Percentiles rank a stretch among this genome's conserved stretches.
Evolutionary conservation across 768 basidiomycete genomes (phyloP).

Genomic region (Calocybe gangraenosa): DNA sequence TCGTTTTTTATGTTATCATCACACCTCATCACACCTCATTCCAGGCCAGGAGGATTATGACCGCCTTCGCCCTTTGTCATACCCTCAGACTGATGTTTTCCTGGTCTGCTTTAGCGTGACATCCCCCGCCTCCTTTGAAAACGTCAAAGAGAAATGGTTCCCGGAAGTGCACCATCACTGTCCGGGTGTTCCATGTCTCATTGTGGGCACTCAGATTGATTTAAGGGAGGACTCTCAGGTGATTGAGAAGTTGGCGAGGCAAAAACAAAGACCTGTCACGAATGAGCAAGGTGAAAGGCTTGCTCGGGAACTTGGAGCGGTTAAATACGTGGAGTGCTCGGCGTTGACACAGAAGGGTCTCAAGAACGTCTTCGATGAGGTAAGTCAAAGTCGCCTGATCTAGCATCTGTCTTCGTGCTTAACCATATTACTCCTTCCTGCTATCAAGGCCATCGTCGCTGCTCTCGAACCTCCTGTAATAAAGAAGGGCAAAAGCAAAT

Average conservation of each 20-base stretch:
- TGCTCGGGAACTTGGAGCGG: slow-evolving; percentile 95
- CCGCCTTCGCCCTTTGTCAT: slow-evolving; percentile 96
- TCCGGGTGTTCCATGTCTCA: slow-evolving; percentile 98
- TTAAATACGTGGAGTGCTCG: slow-evolving; percentile 99
- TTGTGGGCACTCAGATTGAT: slow-evolving; percentile 98
- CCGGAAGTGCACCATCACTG: slow-evolving; percentile 99
- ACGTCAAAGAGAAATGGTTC: slow-evolving; percentile 99
- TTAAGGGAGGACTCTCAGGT: slow-evolving; percentile 90
- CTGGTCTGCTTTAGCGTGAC: slow-evolving; percentile 99
- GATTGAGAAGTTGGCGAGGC: slow-evolving; percentile 90
- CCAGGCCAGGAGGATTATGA: slow-evolving; percentile 99
- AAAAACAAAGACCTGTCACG: slow-evolving; percentile 93
- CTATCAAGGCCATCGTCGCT: slow-evolving; percentile 87
- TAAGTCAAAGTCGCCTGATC: slow-evolving; percentile 34
- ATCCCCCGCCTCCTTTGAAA: slow-evolving; percentile 97
- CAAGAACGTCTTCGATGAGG: slow-evolving; percentile 99
- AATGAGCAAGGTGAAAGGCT: slow-evolving; percentile 89
- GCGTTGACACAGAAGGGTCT: slow-evolving; percentile 98
- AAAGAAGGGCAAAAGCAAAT: slow-evolving; percentile 72
- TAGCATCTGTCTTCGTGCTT: slow-evolving; percentile 9
- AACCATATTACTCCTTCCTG: slow-evolving; percentile 7
- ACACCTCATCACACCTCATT: slow-evolving; percentile 4
- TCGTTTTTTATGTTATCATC: slow-evolving; percentile 4
- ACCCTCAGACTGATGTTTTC: slow-evolving; percentile 99
- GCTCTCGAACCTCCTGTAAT: slow-evolving; percentile 96